Percentiles rank a stretch among this genome's conserved stretches.
phyloP scores from a whole-genome alignment of 2,329 filamentous ascomycete genomes.

The Ilyonectria destructans region DNA sequence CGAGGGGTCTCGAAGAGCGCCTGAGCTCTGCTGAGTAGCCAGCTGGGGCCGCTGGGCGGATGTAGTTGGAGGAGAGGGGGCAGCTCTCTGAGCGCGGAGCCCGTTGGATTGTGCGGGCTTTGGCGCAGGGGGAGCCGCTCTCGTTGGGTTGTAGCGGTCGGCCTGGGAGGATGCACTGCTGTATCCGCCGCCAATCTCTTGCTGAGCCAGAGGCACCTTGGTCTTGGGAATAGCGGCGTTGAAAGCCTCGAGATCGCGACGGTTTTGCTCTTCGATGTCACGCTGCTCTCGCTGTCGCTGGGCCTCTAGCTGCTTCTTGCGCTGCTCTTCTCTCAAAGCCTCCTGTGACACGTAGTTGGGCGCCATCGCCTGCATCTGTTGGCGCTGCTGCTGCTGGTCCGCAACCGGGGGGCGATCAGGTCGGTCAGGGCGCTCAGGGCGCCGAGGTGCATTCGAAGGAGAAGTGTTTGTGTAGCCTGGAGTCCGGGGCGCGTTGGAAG shows the following conservation, averaged over 20 bases:
- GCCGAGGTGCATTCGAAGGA: conserved; percentile 58
- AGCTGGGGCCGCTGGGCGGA: conserved; percentile 63
- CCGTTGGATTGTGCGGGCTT: conserved; percentile 71
- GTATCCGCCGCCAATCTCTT: conserved; percentile 84
- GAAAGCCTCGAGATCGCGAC: conserved; percentile 88
- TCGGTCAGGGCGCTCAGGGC: conserved; percentile 56
- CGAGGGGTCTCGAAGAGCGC: conserved; percentile 60
- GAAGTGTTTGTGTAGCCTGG: conserved; percentile 60
- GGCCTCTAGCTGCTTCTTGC: conserved; percentile 75
- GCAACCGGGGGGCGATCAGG: conserved; percentile 56
- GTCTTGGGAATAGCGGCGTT: conserved; percentile 91
- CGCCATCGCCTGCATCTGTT: conserved; percentile 72
- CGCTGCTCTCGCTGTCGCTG: conserved; percentile 66
- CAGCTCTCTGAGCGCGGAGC: conserved; percentile 83
- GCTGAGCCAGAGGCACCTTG: conserved; percentile 86
- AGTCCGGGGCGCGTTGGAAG: conserved; percentile 59
- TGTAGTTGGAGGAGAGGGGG: conserved; percentile 76
- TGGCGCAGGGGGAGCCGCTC: conserved; percentile 88
- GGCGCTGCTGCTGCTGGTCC: conserved; percentile 69
- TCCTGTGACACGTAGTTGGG: conserved; percentile 70
- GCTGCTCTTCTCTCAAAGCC: conserved; percentile 69
- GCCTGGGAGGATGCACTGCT: conserved; percentile 57
- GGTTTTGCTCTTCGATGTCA: conserved; percentile 76
- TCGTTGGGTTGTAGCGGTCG: conserved; percentile 88
- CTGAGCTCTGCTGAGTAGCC: conserved; percentile 66